These are phyloP conservation scores for Boeremia exigua DNA, from an alignment of 2,329 filamentous ascomycete genomes.

Conservation along the genomic window DNA sequence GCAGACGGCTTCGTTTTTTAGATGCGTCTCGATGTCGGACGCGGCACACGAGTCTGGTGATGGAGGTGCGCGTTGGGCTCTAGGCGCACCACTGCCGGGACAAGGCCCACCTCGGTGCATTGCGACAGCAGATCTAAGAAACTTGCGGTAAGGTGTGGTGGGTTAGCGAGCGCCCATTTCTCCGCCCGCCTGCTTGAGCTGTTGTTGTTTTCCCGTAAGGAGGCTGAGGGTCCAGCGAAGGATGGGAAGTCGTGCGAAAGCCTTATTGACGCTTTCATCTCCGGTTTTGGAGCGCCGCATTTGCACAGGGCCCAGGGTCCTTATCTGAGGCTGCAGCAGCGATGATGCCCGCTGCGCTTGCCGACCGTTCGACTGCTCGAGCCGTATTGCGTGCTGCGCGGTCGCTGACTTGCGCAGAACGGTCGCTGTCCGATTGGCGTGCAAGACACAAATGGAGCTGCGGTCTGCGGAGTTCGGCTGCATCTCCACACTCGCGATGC, in stretches of 20 bases:
- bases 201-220: constrained; percentile 10
- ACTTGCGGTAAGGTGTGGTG: constrained; percentile 7
- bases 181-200: constrained; percentile 5
- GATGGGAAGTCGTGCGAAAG: not conserved
- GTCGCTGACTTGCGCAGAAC: constrained; percentile 1
- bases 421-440: constrained; percentile 10
- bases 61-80: constrained; percentile 8
- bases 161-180: constrained; percentile 14
- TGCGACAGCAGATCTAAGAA: constrained; percentile 8
- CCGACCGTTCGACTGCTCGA: constrained; percentile 1
- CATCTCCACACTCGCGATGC: not conserved
- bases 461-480: not conserved
- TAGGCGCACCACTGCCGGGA: constrained; percentile 1
- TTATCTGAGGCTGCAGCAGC: constrained; percentile 10
- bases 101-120: constrained; percentile 7
- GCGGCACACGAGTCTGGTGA: constrained; percentile 13
- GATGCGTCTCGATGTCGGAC: constrained; percentile 12
- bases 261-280: constrained; percentile 5
- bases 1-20: constrained; percentile 11
- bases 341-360: constrained; percentile 16
- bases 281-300: constrained; percentile 12
- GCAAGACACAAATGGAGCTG: not conserved
- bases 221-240: constrained; percentile 13
- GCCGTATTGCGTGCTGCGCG: constrained; percentile 14
- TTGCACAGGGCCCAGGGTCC: not conserved